A percentile compares a stretch with the other conserved stretches of the same genome.
Conservation (phyloP, 2,329 filamentous ascomycete species). For the Talaromyces sp. region DNA sequence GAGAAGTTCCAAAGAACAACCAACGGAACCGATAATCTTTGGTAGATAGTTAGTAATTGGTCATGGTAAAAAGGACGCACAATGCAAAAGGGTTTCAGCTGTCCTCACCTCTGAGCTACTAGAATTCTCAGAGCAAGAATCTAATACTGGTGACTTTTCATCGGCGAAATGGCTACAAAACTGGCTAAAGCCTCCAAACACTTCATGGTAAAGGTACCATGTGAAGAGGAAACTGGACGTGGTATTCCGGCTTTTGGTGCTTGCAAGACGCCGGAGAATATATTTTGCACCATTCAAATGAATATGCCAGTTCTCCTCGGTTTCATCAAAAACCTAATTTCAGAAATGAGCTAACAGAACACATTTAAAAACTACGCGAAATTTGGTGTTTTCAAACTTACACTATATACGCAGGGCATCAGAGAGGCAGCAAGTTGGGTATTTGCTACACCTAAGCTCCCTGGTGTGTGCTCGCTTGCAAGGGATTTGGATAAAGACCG, state of each 20-base stretch:
- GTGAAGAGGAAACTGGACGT: conserved; percentile 2
- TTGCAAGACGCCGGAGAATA: not conserved
- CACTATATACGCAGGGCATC: conserved; percentile 8
- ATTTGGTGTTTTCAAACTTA: not conserved
- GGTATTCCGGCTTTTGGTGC: not conserved
- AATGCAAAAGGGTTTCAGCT: no score
- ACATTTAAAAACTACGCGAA: not conserved
- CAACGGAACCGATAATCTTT: no score
- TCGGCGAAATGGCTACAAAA: not conserved
- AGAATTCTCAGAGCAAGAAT: not conserved
- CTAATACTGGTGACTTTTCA: not conserved
- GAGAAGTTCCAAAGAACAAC: no score
- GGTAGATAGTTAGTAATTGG: no score
- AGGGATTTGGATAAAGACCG: conserved; percentile 1
- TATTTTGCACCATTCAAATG: conserved; percentile 4
- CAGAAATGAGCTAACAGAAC: not conserved
- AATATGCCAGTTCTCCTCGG: conserved; percentile 5
- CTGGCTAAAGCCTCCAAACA: conserved; percentile 4
- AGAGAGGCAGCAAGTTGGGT: conserved; percentile 5
- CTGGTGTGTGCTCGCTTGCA: not conserved
- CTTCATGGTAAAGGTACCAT: conserved; percentile 9
- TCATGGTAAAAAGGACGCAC: no score
- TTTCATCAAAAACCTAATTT: conserved; percentile 7
- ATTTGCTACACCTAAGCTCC: not conserved
- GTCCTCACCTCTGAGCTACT: not conserved